Evolutionary conservation across 345 rosid genomes (phyloP).

Genomic region (Salix suchowensis): DNA sequence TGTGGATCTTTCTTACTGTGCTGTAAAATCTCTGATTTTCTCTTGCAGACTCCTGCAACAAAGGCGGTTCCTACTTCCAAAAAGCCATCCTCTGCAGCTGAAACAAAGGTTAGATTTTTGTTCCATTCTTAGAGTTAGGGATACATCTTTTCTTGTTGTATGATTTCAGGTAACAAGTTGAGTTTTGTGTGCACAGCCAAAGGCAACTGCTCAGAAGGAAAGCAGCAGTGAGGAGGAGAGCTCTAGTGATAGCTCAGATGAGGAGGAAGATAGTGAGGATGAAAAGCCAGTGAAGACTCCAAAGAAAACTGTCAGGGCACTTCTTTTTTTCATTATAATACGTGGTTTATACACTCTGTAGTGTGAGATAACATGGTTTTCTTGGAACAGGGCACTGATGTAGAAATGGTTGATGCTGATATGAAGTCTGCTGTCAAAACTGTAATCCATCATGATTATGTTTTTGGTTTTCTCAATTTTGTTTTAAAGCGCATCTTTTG

Average conservation of each 20-base stretch:
- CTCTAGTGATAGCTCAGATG: constrained; percentile 23
- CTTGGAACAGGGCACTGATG: constrained; percentile 35
- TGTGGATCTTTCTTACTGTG: too few species aligned
- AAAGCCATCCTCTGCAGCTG: constrained; percentile 1
- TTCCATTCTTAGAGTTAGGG: background rate
- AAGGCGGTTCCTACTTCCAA: constrained; percentile 1
- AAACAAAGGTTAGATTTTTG: constrained; percentile 24
- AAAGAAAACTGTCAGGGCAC: constrained; percentile 37
- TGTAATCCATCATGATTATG: constrained; percentile 11
- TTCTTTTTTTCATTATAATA: background rate
- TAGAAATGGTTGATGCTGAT: constrained; percentile 54
- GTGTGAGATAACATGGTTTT: background rate
- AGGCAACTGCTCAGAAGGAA: constrained; percentile 34
- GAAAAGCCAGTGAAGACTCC: constrained; percentile 43
- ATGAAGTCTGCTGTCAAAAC: constrained; percentile 33
- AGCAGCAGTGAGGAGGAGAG: constrained; percentile 52
- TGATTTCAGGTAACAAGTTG: background rate
- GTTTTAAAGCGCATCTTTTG: background rate
- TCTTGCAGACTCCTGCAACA: constrained; percentile 4
- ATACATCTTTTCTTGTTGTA: background rate
- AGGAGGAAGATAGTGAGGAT: constrained; percentile 47
- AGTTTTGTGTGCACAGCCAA: constrained; percentile 12
- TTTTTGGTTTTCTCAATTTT: background rate
- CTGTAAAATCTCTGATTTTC: background rate
- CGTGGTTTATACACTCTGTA: background rate